Evolutionary conservation across 2,329 filamentous ascomycete genomes (phyloP).

Genomic region (Phyllosticta ampelicida): DNA sequence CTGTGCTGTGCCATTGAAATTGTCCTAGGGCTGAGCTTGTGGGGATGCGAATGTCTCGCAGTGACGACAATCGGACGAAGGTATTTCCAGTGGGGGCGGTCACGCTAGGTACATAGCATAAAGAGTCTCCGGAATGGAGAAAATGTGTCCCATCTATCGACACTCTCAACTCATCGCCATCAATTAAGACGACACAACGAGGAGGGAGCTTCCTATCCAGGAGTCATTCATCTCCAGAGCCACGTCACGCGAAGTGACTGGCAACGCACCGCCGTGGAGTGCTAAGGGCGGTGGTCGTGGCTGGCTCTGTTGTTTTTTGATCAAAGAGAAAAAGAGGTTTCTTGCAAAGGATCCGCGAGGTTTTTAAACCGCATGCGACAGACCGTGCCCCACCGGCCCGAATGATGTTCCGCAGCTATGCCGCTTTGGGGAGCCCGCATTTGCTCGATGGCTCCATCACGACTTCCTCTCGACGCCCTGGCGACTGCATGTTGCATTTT

Average conservation of each 20-base stretch:
- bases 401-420: conserved; percentile 3
- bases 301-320: conserved; percentile 12
- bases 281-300: conserved; percentile 12
- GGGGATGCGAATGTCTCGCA: conserved; percentile 23
- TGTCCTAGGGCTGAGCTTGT: conserved; percentile 23
- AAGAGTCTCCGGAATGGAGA: neutral
- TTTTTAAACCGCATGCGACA: conserved; percentile 6
- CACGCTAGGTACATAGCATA: neutral
- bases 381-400: neutral
- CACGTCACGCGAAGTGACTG: conserved; percentile 9
- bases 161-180: conserved; percentile 10
- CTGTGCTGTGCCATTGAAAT: conserved; percentile 24
- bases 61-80: conserved; percentile 21
- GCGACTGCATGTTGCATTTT: no score
- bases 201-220: conserved; percentile 12
- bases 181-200: conserved; percentile 10
- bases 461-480: no score
- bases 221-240: conserved; percentile 11
- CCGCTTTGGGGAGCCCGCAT: neutral
- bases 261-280: conserved; percentile 12
- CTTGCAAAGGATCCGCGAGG: neutral
- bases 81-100: conserved; percentile 24
- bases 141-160: conserved; percentile 12
- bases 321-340: conserved; percentile 6
- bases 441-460: neutral